Conservation (phyloP, 1,284 basidiomycete genomes). For the Boletus sp. region DNA sequence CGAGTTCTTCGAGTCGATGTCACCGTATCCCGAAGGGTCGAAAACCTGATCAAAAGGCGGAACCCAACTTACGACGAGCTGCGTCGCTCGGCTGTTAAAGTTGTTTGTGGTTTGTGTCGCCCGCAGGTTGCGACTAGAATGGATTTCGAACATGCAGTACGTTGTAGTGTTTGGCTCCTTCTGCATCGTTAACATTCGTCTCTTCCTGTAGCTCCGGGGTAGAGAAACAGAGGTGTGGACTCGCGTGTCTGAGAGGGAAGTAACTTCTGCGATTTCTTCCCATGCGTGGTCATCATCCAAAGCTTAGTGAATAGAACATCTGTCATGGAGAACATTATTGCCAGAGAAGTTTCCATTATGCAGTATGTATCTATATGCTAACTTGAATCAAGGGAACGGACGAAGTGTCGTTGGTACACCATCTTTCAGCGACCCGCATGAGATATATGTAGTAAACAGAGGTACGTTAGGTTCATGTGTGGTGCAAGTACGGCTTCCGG, state of each 20-base stretch:
- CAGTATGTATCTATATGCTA: constrained; percentile 18
- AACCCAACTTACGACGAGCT: constrained; percentile 8
- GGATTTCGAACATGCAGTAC: constrained; percentile 12
- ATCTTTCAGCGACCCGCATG: constrained; percentile 8
- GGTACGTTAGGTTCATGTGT: constrained; percentile 6
- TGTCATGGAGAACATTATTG: background rate
- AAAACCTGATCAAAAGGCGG: constrained; percentile 13
- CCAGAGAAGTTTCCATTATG: constrained; percentile 16
- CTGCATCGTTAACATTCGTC: background rate
- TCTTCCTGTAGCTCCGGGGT: background rate
- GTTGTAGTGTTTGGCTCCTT: background rate
- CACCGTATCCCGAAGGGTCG: constrained; percentile 5
- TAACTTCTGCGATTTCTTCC: background rate
- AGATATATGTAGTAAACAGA: constrained; percentile 5
- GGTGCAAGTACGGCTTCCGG: constrained; percentile 3
- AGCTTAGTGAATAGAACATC: too few relatives aligned
- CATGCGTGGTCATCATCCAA: background rate
- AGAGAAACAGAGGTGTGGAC: constrained; percentile 11
- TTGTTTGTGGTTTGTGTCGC: constrained; percentile 13
- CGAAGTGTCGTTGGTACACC: constrained; percentile 14
- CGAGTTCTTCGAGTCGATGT: constrained; percentile 11
- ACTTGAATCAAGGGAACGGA: constrained; percentile 5
- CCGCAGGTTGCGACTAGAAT: background rate
- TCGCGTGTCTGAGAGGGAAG: background rate
- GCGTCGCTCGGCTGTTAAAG: constrained; percentile 8